Evolutionary conservation across 2,329 filamentous ascomycete genomes (phyloP).

Genomic region (Chrysosporium keratinophilum): DNA sequence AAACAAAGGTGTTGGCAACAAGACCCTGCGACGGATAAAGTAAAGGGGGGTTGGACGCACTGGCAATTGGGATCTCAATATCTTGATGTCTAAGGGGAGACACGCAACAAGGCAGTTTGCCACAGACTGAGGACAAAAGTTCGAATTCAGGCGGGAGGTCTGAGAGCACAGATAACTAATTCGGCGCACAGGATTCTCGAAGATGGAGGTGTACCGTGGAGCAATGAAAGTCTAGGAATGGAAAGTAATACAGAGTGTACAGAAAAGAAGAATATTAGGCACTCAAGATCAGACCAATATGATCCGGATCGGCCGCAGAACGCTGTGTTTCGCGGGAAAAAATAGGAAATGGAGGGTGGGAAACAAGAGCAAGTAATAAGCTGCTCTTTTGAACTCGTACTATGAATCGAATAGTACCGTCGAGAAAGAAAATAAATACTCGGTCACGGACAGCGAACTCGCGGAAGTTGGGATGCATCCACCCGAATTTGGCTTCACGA

Average conservation of each 20-base stretch:
- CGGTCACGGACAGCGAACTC: not conserved
- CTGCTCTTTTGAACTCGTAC: constrained; percentile 6
- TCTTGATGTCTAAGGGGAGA: constrained; percentile 8
- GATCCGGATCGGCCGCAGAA: constrained; percentile 4
- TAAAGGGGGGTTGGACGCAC: constrained; percentile 1
- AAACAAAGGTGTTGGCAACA: constrained; percentile 4
- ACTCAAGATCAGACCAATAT: constrained; percentile 9
- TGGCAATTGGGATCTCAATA: constrained; percentile 1
- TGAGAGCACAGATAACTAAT: constrained; percentile 6
- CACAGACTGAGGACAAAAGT: constrained; percentile 3
- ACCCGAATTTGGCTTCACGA: constrained; percentile 10
- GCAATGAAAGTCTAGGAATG: constrained; percentile 13
- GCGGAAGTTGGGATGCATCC: constrained; percentile 6
- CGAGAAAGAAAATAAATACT: constrained; percentile 14
- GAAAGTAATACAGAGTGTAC: constrained; percentile 3
- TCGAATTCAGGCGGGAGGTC: constrained; percentile 10
- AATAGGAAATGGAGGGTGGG: constrained; percentile 2
- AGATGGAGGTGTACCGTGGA: constrained; percentile 12
- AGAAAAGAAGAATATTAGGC: constrained; percentile 8
- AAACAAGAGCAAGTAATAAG: constrained; percentile 12
- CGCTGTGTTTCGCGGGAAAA: constrained; percentile 1
- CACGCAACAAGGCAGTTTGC: constrained; percentile 11
- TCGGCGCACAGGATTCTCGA: not conserved
- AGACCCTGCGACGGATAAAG: not conserved
- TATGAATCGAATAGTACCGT: constrained; percentile 5